phyloP scores from a whole-genome alignment of 176 grass and related monocot species.

The Poa pratensis region DNA sequence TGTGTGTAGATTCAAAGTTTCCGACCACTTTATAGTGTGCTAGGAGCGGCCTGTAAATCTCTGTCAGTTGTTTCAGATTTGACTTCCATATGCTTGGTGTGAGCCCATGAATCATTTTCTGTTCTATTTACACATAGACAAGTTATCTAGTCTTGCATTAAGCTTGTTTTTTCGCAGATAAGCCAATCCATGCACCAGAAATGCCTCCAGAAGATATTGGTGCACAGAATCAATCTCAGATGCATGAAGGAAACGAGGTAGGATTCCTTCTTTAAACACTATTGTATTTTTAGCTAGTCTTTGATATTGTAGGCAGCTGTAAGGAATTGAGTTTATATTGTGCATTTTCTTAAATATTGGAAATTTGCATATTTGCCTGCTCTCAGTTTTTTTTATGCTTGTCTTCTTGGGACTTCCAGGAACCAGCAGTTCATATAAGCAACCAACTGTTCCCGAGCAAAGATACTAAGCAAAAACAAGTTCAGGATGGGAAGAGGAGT shows the following conservation, averaged over 20 bases:
- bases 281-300: constrained; percentile 22
- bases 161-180: constrained; percentile 45
- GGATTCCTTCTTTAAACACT: constrained; percentile 29
- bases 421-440: constrained; percentile 30
- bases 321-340: constrained; percentile 36
- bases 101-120: not conserved
- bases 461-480: constrained; percentile 43
- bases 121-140: not conserved
- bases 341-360: constrained; percentile 22
- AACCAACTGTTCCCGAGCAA: constrained; percentile 42
- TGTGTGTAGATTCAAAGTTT: not conserved
- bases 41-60: constrained; percentile 14
- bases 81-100: not conserved
- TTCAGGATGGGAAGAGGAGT: constrained; percentile 44
- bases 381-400: constrained; percentile 14
- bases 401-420: constrained; percentile 44
- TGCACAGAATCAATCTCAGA: constrained; percentile 36
- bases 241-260: constrained; percentile 46
- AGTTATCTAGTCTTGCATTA: constrained; percentile 7
- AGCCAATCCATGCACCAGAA: constrained; percentile 33
- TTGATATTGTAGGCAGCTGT: constrained; percentile 17
- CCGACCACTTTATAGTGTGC: not conserved
- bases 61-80: constrained; percentile 19
- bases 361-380: constrained; percentile 15
- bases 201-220: constrained; percentile 34